Evolutionary conservation across 208 protist genomes (phyloP).

Genomic region (Leishmania gerbilli): DNA sequence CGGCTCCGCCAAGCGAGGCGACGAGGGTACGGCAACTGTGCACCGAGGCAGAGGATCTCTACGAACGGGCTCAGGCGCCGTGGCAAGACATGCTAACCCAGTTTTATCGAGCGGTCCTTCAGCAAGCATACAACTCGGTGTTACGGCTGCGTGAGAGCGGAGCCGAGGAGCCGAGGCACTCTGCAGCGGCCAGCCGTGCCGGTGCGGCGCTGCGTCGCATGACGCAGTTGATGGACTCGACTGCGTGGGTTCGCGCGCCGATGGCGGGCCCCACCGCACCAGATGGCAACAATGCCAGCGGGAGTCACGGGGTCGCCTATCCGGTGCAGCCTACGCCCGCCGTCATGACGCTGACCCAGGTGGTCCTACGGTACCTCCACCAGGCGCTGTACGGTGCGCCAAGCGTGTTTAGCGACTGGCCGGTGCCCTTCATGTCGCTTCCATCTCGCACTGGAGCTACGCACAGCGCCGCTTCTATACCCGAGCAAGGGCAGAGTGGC

Average conservation of each 20-base stretch:
- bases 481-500: background rate
- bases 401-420: constrained; percentile 2
- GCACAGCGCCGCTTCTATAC: background rate
- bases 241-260: constrained; percentile 11
- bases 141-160: background rate
- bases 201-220: background rate
- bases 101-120: constrained; percentile 1
- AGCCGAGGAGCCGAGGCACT: background rate
- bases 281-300: background rate
- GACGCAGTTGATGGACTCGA: background rate
- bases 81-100: constrained; percentile 21
- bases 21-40: background rate
- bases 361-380: constrained; percentile 15
- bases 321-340: constrained; percentile 23
- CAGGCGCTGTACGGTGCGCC: constrained; percentile 22
- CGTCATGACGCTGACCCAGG: constrained; percentile 7
- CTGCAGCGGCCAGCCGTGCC: background rate
- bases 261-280: background rate
- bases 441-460: background rate
- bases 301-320: constrained; percentile 7
- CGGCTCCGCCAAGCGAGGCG: background rate
- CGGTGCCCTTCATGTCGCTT: background rate
- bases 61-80: constrained; percentile 1
- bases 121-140: constrained; percentile 2
- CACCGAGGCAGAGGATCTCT: constrained; percentile 7